These are phyloP conservation scores for Dactylorhiza incarnata DNA, from an alignment of 106 monocot species.

Conservation along the genomic window DNA sequence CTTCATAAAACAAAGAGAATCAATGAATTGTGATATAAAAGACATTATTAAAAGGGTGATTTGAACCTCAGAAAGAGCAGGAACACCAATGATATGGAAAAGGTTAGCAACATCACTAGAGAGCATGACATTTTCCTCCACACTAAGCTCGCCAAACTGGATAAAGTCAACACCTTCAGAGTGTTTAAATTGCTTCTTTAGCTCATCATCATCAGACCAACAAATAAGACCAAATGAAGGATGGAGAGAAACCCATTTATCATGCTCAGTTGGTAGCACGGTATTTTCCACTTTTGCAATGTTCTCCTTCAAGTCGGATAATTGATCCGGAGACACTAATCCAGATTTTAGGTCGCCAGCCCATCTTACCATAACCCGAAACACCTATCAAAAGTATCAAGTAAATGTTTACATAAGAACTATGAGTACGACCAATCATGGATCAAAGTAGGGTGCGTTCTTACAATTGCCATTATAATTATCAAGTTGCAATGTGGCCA, in stretches of 20 bases:
- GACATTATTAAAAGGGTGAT: background rate
- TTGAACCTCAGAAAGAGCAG: slow-evolving; percentile 66
- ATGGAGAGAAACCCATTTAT: slow-evolving; percentile 97
- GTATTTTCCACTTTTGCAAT: slow-evolving; percentile 53
- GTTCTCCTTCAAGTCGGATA: slow-evolving; percentile 50
- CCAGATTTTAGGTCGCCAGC: slow-evolving; percentile 61
- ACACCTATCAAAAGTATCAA: slow-evolving; percentile 42
- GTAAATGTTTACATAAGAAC: background rate
- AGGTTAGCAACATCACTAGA: slow-evolving; percentile 39
- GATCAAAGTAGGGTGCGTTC: background rate
- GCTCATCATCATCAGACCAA: slow-evolving; percentile 84
- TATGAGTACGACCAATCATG: background rate
- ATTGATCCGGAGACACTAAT: slow-evolving; percentile 32
- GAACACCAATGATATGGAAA: slow-evolving; percentile 60
- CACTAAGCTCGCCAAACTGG: slow-evolving; percentile 51
- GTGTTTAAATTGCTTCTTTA: slow-evolving; percentile 57
- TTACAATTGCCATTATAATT: background rate
- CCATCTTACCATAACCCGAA: slow-evolving; percentile 68
- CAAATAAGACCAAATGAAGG: slow-evolving; percentile 76
- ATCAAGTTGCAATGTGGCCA: background rate
- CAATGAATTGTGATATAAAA: background rate
- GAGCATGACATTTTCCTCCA: slow-evolving; percentile 34
- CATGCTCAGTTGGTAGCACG: slow-evolving; percentile 68
- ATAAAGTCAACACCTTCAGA: slow-evolving; percentile 47
- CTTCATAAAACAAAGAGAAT: background rate